Evolutionary conservation across 257 asterid species (phyloP).

Genomic region (Solanum virginianum): DNA sequence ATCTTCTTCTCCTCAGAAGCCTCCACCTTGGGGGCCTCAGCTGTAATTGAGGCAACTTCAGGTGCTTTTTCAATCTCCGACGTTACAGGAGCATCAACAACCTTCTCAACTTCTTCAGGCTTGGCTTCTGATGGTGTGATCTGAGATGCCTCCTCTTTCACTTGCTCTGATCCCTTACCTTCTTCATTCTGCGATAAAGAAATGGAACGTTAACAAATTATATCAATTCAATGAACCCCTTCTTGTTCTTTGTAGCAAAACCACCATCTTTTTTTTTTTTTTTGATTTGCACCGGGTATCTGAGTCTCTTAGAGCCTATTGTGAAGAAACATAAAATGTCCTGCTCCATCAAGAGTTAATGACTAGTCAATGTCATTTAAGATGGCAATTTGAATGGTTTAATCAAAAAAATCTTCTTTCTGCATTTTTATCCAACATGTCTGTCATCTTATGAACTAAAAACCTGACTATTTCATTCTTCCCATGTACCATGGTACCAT

Average conservation of each 20-base stretch:
- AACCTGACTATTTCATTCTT: not conserved
- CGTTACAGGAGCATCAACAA: conserved; percentile 5
- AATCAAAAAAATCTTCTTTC: not conserved
- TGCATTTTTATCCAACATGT: not conserved
- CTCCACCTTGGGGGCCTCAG: not conserved
- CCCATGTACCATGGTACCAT: not conserved
- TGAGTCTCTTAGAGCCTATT: not conserved
- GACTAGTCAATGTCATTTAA: not conserved
- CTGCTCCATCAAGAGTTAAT: not conserved
- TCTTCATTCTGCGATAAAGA: not conserved
- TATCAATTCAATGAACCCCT: not conserved
- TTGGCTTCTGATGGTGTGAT: conserved; percentile 1
- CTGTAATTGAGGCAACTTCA: not conserved
- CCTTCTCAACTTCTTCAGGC: not conserved
- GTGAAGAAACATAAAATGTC: not conserved
- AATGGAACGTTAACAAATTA: not conserved
- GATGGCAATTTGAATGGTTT: not conserved
- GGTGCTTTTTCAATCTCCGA: not conserved
- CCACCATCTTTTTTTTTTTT: not conserved
- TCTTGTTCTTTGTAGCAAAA: not conserved
- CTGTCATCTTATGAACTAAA: not conserved
- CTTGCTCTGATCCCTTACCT: not conserved
- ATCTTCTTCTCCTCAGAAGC: not conserved
- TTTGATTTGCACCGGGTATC: no score
- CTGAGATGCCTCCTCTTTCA: not conserved